Conservation (phyloP, 176 grass and related monocot genomes). For the Avena atlantica region DNA sequence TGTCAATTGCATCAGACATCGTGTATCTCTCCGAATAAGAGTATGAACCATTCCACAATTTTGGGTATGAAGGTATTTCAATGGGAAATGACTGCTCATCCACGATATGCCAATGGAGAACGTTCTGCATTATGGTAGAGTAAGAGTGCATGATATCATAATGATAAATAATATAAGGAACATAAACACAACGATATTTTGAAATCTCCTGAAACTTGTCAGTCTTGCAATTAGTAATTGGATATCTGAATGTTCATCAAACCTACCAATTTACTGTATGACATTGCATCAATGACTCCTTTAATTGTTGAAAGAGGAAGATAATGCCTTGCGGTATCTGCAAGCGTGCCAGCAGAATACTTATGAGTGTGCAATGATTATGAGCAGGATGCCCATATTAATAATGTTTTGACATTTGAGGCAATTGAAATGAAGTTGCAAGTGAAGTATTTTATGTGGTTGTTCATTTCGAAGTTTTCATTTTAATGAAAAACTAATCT, state of each 20-base stretch:
- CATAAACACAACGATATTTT: conserved; percentile 28
- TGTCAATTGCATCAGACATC: conserved; percentile 73
- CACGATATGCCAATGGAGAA: conserved; percentile 97
- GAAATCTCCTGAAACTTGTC: conserved; percentile 15
- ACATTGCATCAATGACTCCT: conserved; percentile 94
- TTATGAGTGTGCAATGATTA: background rate
- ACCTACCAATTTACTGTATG: conserved; percentile 94
- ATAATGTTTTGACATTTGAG: background rate
- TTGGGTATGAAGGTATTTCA: conserved; percentile 95
- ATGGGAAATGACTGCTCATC: conserved; percentile 89
- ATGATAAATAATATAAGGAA: conserved; percentile 5
- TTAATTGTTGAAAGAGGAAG: conserved; percentile 81
- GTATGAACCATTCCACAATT: conserved; percentile 81
- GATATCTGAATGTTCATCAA: conserved; percentile 16
- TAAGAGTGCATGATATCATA: conserved; percentile 35
- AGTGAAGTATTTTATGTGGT: background rate
- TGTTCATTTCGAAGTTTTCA: background rate
- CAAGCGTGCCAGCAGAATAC: conserved; percentile 17
- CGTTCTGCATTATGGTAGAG: conserved; percentile 60
- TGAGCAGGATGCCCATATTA: background rate
- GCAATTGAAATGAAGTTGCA: conserved; percentile 5
- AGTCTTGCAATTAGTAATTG: conserved; percentile 13
- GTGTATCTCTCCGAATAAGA: conserved; percentile 96
- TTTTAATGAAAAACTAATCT: background rate
- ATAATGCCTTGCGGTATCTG: conserved; percentile 93